Evolutionary conservation across 1,284 basidiomycete species (phyloP), one percentile per base, ranked within the genome.

Genomic region (Rhodotorula sp.): DNA sequence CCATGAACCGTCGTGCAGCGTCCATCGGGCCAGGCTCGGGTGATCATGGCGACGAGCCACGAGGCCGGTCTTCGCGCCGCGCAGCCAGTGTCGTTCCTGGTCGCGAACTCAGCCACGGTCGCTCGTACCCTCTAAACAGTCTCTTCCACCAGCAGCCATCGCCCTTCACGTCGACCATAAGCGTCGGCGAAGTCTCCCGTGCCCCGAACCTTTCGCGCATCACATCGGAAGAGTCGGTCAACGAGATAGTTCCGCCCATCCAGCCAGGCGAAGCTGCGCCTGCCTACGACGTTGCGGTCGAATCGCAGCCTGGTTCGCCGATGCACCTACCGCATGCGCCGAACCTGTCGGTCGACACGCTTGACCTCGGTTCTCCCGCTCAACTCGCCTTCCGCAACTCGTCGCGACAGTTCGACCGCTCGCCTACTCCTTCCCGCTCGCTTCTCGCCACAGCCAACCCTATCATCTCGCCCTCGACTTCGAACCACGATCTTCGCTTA

Each of bases 21-120:
- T 96, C 94, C 0, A 84, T 95, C 51, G 92, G 91, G 0, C 92
- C 92, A 0, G 89, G 90, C 0, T 79, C 86, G 4, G 75, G 68
- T 28, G 55, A 67, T 30, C 56, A 61, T 30, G 58, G 65, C 26
- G 62, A 62, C 40, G 69, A 71, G 34, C 26, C 53, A 8, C 59
- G 71, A 5, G 71, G 69, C 8, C 37, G 67, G 34, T 59, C 50
- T 2, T 5, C 68, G 11, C 59, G 72, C 10, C 55, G 72, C 11
- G 63, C 74, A 0, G 67, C 71, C 24, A 73, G 69, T 44, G 60
- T 76, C 28, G 62, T 60, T 28, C 70, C 74, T 2, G 62, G 67
- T 8, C 57, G 73, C 20, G 66, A 73, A 10, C 22, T 65, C n/a
- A 73, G 71, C 44, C 64, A 64, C 9, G 72, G 68, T 3, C 55